phyloP scores from a whole-genome alignment of 257 asterid genomes.

The Verbascum thapsus region DNA sequence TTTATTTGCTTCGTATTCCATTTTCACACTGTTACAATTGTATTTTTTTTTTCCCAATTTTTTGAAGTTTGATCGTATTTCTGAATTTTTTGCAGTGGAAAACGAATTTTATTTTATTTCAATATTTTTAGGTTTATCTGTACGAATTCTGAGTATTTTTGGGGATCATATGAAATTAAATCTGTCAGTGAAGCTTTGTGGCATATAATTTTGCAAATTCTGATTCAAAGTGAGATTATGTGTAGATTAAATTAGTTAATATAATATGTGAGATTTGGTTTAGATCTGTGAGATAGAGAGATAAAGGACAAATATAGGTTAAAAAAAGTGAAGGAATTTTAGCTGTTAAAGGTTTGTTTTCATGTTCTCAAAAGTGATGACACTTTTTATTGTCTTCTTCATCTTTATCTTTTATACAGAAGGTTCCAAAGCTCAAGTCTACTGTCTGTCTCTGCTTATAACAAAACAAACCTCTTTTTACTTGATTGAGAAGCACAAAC shows the following conservation, averaged over 20 bases:
- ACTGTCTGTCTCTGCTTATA: not conserved
- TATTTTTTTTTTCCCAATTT: too few relatives aligned
- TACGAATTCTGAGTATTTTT: too few relatives aligned
- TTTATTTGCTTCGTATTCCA: too few relatives aligned
- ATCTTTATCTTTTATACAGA: too few relatives aligned
- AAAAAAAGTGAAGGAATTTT: too few relatives aligned
- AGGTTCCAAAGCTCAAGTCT: conserved; percentile 23
- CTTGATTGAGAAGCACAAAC: too few relatives aligned
- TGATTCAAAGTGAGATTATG: conserved; percentile 13
- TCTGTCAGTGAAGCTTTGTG: conserved; percentile 23
- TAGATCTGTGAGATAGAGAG: conserved; percentile 14
- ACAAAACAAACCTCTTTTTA: not conserved
- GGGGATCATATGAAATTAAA: conserved; percentile 31
- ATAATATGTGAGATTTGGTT: not conserved
- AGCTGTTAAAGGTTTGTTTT: too few relatives aligned
- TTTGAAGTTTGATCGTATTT: conserved; percentile 19
- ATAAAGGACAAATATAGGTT: conserved; percentile 37
- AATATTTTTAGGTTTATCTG: not conserved
- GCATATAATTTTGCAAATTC: conserved; percentile 8
- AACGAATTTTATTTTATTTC: not conserved
- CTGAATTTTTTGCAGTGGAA: conserved; percentile 21
- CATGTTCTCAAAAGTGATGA: too few relatives aligned
- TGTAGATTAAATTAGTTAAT: not conserved
- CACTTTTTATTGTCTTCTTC: too few relatives aligned
- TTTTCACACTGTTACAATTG: conserved; percentile 2